Evolutionary conservation across 148 eudicot genomes (phyloP), one percentile per base, ranked within the genome.

Genomic region (Persicaria maculosa): DNA sequence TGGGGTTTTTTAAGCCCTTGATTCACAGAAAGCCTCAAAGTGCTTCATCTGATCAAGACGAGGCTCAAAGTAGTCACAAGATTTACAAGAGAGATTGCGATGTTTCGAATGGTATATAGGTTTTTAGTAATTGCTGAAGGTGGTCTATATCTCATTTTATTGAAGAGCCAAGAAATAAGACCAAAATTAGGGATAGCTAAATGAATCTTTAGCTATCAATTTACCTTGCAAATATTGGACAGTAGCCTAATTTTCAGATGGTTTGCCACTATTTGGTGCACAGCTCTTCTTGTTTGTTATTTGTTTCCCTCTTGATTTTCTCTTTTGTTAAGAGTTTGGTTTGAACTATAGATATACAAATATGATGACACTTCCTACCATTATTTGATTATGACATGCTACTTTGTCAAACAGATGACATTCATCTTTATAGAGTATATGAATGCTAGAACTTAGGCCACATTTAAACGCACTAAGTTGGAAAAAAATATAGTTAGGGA

Each of bases 91-190:
- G 74, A 70, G 76, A 11, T 75, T 94, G 97, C 80, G 97, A 94
- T 82, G 70, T 88, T 74, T 86, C 88, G 7, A 83, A 76, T 57
- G 98, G 98, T 72, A 85, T 48, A 72, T 94, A 97, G 98, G 89
- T 94, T 47, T 85, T 79, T 22, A 22, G 22, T 22, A 22, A 22
- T 22, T 15, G 90, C 46, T 50, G 47, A 73, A 73, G 59, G 61
- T 53, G 45, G 70, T 40, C 25, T 31, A 58, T 61, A 31, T 61
- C 5, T 59, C 44, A 61, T 61, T 61, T 17, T 61, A 61, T 31
- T 31, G 6, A 31, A 61, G 44, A 25, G 22, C 5, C 68, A 61
- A 10, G 44, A 53, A 53, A 6, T 22, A 14, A 40, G 36, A 9
- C 31, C 36, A n/a, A 17, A 65, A 65, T 36, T 43, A 11, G 68